Conservation (phyloP, 805 yeast genomes). For the Lipomyces spencermartinsiae region DNA sequence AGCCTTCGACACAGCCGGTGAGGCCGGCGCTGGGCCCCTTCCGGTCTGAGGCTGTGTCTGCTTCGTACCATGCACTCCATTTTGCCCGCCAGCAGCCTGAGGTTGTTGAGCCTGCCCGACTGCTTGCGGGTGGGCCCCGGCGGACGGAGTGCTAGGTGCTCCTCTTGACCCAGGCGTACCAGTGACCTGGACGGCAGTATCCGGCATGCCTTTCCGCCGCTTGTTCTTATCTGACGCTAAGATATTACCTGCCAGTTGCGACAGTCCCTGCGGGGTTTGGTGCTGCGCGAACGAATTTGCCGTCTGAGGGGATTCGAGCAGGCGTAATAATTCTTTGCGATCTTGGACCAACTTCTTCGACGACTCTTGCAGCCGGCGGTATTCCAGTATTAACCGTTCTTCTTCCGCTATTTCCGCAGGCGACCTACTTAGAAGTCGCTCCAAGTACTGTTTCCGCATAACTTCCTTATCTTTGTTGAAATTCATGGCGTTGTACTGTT, state of each 20-base stretch:
- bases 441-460: slow-evolving; percentile 80
- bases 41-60: slow-evolving; percentile 14
- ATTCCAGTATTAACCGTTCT: slow-evolving; percentile 90
- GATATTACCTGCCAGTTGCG: slow-evolving; percentile 81
- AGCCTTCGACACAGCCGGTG: slow-evolving; percentile 22
- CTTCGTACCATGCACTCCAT: slow-evolving; percentile 8
- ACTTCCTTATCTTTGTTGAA: slow-evolving; percentile 74
- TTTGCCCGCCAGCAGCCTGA: background rate
- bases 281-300: slow-evolving; percentile 78
- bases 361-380: slow-evolving; percentile 87
- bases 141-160: slow-evolving; percentile 21
- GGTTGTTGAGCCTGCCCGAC: background rate
- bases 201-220: slow-evolving; percentile 43
- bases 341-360: slow-evolving; percentile 88
- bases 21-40: background rate
- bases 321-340: slow-evolving; percentile 74
- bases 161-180: slow-evolving; percentile 15
- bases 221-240: slow-evolving; percentile 71
- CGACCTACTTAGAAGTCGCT: slow-evolving; percentile 75
- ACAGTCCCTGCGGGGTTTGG: slow-evolving; percentile 83
- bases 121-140: slow-evolving; percentile 8
- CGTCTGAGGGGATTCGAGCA: slow-evolving; percentile 86
- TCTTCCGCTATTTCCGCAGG: slow-evolving; percentile 99
- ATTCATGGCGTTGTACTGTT: slow-evolving; percentile 66
- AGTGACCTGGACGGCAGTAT: slow-evolving; percentile 41